Evolutionary conservation across 2,329 filamentous ascomycete genomes (phyloP).

Genomic region (Pestalotiopsis sp.): DNA sequence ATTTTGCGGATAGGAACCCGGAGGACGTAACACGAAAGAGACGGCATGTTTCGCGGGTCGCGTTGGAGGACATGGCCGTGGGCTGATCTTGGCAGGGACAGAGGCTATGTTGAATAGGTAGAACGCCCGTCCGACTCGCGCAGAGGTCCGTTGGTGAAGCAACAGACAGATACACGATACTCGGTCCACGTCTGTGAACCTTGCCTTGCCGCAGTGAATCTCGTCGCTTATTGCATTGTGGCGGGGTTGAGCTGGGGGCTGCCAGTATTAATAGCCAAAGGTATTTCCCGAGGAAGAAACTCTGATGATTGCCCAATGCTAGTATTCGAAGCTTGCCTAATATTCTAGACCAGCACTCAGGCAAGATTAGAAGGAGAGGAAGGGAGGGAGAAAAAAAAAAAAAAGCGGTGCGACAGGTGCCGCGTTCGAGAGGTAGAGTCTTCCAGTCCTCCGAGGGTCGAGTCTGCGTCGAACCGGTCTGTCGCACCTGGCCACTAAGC

Average conservation of each 20-base stretch:
- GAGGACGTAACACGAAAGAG: conserved; percentile 6
- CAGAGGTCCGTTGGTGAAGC: not conserved
- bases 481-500: no score
- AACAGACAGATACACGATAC: not conserved
- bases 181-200: not conserved
- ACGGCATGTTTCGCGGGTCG: not conserved
- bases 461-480: no score
- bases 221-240: not conserved
- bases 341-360: no score
- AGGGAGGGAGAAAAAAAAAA: no score
- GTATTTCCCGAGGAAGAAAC: not conserved
- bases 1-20: conserved; percentile 1
- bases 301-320: no score
- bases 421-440: no score
- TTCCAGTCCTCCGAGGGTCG: no score
- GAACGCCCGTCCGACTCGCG: not conserved
- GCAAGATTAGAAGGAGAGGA: no score
- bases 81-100: not conserved
- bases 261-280: not conserved
- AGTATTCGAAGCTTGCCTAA: no score
- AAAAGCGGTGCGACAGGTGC: no score
- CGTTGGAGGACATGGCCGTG: not conserved
- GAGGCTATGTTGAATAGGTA: no score
- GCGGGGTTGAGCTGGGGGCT: not conserved
- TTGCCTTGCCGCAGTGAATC: not conserved